Evolutionary conservation across 2,329 filamentous ascomycete genomes (phyloP), one percentile per base, ranked within the genome.

Genomic region (Colletotrichum lini): DNA sequence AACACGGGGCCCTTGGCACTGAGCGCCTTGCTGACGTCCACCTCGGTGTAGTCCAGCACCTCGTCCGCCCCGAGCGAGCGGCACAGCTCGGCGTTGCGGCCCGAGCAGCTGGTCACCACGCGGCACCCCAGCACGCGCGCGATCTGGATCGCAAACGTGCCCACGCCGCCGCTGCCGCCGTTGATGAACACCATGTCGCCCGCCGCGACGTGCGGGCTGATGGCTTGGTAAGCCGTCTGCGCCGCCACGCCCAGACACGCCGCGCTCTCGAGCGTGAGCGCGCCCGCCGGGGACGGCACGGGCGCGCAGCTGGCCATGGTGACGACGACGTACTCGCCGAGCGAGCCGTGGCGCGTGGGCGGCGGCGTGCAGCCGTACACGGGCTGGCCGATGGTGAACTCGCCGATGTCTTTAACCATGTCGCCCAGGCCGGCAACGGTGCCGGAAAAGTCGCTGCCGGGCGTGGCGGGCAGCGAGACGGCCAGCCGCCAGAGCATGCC

Each of bases 381-480:
- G 5, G 80, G 72, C 50, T 85, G 81, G 40, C 85, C 85, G 0
- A 79, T 73, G 2, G 74, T 74, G 72, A 84, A 81, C 42, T 74
- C 70, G 35, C 75, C 74, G 4, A 79, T 79, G 2, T 75, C 66
- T 13, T 42, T 50, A 21, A 50, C 23, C 5, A 77, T 61, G 2
- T 80, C 81, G 15, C 67, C 73, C 5, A 79, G 76, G 1, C 79
- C 76, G 16, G 85, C 79, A 13, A 87, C 79, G 10, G 81, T 81
- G 0, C 86, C 86, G 69, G 80, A 81, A 66, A 86, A 88, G 77
- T 89, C 87, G 75, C 86, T 80, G 0, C 85, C 85, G 0, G 88
- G 88, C 1, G 83, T 83, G 2, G 84, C 85, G 0, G 85, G 84
- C 6, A 77, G 78, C 30, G 79, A 76, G 58, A 86, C 78, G 1